Percentiles rank a stretch among this genome's conserved stretches.
These are phyloP conservation scores for Phylloporus sp. DNA, from an alignment of 1,284 basidiomycete species.

Conservation along the genomic window DNA sequence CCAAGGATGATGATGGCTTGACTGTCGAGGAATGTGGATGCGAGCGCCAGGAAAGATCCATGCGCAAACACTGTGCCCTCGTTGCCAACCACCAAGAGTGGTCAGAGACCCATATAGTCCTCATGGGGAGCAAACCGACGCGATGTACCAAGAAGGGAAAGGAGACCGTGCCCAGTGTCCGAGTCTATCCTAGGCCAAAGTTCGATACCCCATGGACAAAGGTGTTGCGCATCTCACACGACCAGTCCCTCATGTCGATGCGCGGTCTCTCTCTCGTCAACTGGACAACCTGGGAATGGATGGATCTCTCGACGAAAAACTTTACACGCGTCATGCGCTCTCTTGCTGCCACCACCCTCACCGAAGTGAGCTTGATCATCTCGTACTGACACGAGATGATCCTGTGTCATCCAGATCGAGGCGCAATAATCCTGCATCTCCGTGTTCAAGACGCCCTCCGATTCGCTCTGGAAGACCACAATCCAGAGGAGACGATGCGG, in stretches of 20 bases:
- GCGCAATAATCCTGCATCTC: too few species aligned
- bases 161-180: neutral
- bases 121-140: neutral
- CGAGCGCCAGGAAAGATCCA: neutral
- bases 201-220: neutral
- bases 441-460: too few species aligned
- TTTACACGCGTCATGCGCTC: neutral
- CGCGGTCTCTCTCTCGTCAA: neutral
- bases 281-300: constrained; percentile 4
- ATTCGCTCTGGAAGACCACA: too few species aligned
- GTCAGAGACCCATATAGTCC: neutral
- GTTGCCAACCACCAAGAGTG: neutral
- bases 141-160: neutral
- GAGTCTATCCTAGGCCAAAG: neutral
- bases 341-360: neutral
- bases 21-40: neutral
- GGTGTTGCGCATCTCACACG: neutral
- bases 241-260: fast-evolving
- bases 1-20: neutral
- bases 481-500: too few species aligned
- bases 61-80: neutral
- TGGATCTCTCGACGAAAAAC: neutral
- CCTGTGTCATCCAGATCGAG: neutral
- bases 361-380: neutral
- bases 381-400: constrained; percentile 3